Percentiles rank a stretch among this genome's conserved stretches.
These are phyloP conservation scores for Aspergillus tanneri DNA, from an alignment of 2,329 filamentous ascomycete species.

Conservation along the genomic window DNA sequence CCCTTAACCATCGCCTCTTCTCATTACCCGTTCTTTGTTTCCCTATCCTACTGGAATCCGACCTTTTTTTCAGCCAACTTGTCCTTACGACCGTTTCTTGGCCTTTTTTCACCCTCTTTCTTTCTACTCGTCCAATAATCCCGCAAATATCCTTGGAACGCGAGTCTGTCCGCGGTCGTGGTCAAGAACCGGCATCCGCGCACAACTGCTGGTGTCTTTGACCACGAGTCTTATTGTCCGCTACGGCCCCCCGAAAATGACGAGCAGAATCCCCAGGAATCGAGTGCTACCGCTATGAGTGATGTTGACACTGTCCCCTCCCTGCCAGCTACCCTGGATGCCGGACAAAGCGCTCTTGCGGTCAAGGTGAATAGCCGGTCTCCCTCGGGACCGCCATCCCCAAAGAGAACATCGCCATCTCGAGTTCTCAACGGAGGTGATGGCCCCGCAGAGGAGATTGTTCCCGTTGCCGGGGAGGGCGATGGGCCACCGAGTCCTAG, in stretches of 20 bases:
- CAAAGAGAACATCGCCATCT: constrained; percentile 22
- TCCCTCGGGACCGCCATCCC: constrained; percentile 25
- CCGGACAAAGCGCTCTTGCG: constrained; percentile 33
- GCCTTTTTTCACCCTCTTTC: neutral
- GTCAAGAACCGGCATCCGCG: constrained; percentile 36
- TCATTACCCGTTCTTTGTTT: too few species aligned
- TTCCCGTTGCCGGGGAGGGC: constrained; percentile 28
- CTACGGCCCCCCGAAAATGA: constrained; percentile 47
- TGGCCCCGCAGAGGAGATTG: constrained; percentile 27
- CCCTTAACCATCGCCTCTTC: too few species aligned
- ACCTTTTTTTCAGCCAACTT: too few species aligned
- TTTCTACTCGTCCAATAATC: too few species aligned
- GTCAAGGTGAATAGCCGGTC: constrained; percentile 31
- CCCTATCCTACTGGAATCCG: too few species aligned
- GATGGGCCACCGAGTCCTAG: constrained; percentile 40
- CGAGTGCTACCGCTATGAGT: constrained; percentile 49
- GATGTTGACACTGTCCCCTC: constrained; percentile 45
- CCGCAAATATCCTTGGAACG: neutral
- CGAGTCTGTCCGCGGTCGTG: constrained; percentile 17
- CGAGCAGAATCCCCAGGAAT: constrained; percentile 40
- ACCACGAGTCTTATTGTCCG: constrained; percentile 30
- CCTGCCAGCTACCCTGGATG: constrained; percentile 39
- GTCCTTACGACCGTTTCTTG: too few species aligned
- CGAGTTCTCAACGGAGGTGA: constrained; percentile 21
- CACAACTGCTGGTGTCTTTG: constrained; percentile 35